Evolutionary conservation across 2,329 filamentous ascomycete genomes (phyloP).

Genomic region (Neophaeococcomyces aloes): DNA sequence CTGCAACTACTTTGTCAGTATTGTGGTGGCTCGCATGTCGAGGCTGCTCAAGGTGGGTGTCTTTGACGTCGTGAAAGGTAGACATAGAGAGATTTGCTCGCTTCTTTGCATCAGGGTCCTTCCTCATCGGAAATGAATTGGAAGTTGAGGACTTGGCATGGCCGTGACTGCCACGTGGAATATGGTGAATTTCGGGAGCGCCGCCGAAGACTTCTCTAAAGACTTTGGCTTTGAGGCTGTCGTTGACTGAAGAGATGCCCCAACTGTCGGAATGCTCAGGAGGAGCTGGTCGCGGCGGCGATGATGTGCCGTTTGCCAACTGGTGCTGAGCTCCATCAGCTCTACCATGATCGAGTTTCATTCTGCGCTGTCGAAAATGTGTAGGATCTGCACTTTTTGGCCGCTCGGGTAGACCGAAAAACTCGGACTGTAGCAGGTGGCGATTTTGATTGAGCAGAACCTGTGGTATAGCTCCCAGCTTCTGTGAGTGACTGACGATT

Average conservation of each 20-base stretch:
- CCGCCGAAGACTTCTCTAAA: conserved; percentile 86
- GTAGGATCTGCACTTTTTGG: conserved; percentile 28
- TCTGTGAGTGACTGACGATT: conserved; percentile 65
- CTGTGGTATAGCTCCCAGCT: conserved; percentile 65
- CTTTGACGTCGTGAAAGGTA: conserved; percentile 11
- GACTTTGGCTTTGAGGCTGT: conserved; percentile 76
- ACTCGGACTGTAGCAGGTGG: conserved; percentile 78
- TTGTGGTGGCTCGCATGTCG: not conserved
- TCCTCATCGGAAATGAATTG: conserved; percentile 48
- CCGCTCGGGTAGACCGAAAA: conserved; percentile 55
- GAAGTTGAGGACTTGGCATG: conserved; percentile 28
- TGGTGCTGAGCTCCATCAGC: not conserved
- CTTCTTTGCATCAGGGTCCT: conserved; percentile 26
- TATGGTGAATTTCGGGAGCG: conserved; percentile 40
- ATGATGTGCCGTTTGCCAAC: not conserved
- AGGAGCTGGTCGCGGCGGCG: conserved; percentile 23
- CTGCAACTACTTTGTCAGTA: conserved; percentile 13
- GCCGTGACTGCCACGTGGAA: conserved; percentile 52
- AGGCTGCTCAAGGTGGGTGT: not conserved
- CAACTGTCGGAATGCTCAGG: conserved; percentile 51
- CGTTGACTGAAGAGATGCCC: conserved; percentile 88
- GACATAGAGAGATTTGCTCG: conserved; percentile 29
- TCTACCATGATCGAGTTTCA: conserved; percentile 8
- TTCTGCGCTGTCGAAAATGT: conserved; percentile 17
- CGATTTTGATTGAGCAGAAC: conserved; percentile 90